Evolutionary conservation across 441 rosid species (phyloP), one percentile per base, ranked within the genome.

Genomic region (Macaranga tanarius): DNA sequence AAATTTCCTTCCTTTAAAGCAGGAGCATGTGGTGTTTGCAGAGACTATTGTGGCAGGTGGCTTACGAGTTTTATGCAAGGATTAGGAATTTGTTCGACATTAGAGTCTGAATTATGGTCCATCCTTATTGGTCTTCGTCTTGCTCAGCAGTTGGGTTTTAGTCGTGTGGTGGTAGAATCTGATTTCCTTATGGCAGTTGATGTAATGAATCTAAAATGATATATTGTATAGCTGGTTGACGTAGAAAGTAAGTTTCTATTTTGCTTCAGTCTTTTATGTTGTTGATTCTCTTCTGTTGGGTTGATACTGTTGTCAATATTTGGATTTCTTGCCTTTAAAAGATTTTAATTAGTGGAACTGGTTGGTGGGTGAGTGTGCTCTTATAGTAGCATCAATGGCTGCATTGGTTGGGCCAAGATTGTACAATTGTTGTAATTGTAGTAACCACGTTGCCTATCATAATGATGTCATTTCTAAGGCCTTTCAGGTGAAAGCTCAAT

Each of bases 361-460:
- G 56, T 65, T 62, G 20, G 60, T 17, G 40, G 50, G 57, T 48
- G 17, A 50, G 75, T 79, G 75, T 79, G 70, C 23, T 79, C 25
- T 51, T 55, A 54, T 47, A 19, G 42, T 58, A 51, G 59, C 63
- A 26, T 48, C 79, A 70, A 88, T 90, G 92, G 86, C 77, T 26
- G 88, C 84, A 63, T 28, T 84, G 69, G 75, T 84, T 73, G 92
- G 89, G 40, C 89, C 87, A 57, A 84, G 90, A 79, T 67, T 89
- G 86, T 89, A 89, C 75, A 79, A 89, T 76, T 89, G 92, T 84
- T 88, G 86, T 69, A 83, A 89, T 83, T 89, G 94, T 83, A 82
- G 92, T 52, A 88, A 86, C 83, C 77, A 79, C 66, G 89, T 89
- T 70, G 89, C 92, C 44, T 83, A 86, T 79, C 94, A 89, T 26